phyloP scores from a whole-genome alignment of 768 basidiomycete genomes.

The Trametes elegans region DNA sequence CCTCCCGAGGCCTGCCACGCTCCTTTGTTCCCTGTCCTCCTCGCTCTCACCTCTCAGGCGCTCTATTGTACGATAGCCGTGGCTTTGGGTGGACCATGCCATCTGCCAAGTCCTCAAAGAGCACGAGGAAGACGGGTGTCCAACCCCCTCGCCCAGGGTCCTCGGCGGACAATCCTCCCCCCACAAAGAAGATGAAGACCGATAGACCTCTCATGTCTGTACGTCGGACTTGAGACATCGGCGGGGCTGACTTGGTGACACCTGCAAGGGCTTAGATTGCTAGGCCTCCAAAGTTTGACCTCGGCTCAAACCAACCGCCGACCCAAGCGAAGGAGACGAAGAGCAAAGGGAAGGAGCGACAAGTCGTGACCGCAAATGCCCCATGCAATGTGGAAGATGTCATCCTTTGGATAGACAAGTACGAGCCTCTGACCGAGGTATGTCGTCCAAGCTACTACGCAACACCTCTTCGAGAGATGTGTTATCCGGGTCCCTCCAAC shows the following conservation, averaged over 20 bases:
- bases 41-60: too few species aligned
- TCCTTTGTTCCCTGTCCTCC: too few species aligned
- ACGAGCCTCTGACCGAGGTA: constrained; percentile 32
- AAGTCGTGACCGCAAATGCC: neutral
- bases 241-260: neutral
- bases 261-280: constrained; percentile 18
- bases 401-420: constrained; percentile 35
- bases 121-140: neutral
- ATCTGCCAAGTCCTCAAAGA: neutral
- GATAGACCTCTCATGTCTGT: constrained; percentile 25
- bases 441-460: neutral
- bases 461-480: too few species aligned
- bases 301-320: constrained; percentile 14
- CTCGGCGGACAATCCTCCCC: constrained; percentile 12
- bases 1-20: too few species aligned
- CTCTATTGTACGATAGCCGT: too few species aligned
- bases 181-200: constrained; percentile 26
- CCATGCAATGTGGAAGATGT: neutral
- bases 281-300: constrained; percentile 23
- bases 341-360: constrained; percentile 27
- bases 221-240: neutral
- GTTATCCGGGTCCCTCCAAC: too few species aligned
- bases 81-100: neutral
- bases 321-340: constrained; percentile 5
- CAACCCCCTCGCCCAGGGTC: neutral